phyloP scores from a whole-genome alignment of 169 alveolate species.

The Plasmodium sp. region DNA sequence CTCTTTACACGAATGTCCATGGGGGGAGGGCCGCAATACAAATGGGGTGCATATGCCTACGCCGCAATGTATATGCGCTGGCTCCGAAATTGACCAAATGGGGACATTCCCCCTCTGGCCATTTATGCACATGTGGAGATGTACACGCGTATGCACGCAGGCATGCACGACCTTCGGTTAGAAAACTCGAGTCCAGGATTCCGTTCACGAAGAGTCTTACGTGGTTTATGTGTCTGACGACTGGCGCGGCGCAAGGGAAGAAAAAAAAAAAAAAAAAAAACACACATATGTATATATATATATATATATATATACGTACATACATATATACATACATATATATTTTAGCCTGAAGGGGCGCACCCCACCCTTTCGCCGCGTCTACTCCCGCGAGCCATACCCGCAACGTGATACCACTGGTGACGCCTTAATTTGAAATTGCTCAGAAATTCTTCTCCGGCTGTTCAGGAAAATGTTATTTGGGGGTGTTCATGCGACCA shows the following conservation, averaged over 20 bases:
- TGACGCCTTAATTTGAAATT: slow-evolving; percentile 84
- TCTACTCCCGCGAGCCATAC: slow-evolving; percentile 43
- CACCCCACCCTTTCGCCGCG: background rate
- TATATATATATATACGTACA: background rate
- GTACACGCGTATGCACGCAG: background rate
- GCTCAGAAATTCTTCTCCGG: slow-evolving; percentile 83
- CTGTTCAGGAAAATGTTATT: slow-evolving; percentile 28
- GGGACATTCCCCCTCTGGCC: background rate
- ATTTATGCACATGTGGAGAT: background rate
- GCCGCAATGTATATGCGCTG: background rate
- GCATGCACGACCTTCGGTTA: slow-evolving; percentile 52
- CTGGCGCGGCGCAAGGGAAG: background rate
- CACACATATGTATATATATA: background rate
- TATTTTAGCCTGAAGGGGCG: background rate
- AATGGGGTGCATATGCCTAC: background rate
- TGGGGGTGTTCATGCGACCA: slow-evolving; percentile 26
- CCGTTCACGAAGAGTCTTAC: slow-evolving; percentile 68
- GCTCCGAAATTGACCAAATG: background rate
- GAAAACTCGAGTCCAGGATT: slow-evolving; percentile 58
- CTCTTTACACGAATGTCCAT: background rate
- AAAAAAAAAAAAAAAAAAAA: background rate
- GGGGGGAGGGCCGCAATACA: background rate
- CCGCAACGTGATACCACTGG: slow-evolving; percentile 90
- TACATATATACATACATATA: background rate
- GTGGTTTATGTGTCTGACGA: slow-evolving; percentile 60